Conservation (phyloP, 345 rosid species). For the Citrus medica region DNA sequence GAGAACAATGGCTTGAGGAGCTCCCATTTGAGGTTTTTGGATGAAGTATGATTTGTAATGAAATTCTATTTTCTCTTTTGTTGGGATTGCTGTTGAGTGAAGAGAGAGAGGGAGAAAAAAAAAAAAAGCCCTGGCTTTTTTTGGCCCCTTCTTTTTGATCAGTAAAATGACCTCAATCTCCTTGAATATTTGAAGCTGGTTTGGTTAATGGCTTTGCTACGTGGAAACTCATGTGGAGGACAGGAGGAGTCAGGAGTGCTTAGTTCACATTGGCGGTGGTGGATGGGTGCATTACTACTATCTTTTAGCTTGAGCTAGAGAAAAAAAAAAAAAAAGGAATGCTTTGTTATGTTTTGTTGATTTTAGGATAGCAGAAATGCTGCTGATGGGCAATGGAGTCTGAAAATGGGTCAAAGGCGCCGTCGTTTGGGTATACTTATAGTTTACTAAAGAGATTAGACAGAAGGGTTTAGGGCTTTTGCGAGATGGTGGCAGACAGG, state of each 20-base stretch:
- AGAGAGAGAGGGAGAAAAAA: neutral
- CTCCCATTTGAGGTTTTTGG: constrained; percentile 31
- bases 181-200: constrained; percentile 8
- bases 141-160: neutral
- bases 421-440: neutral
- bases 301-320: neutral
- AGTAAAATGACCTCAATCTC: constrained; percentile 27
- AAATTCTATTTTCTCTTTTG: constrained; percentile 14
- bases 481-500: constrained; percentile 31
- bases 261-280: neutral
- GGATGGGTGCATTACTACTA: neutral
- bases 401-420: neutral
- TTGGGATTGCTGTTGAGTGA: constrained; percentile 12
- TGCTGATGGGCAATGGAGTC: too few relatives aligned
- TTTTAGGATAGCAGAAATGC: neutral
- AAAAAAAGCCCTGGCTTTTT: neutral
- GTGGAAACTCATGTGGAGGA: neutral
- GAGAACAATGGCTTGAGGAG: constrained; percentile 33
- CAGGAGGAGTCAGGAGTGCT: constrained; percentile 1
- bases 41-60: constrained; percentile 15
- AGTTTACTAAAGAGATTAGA: neutral
- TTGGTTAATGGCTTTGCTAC: neutral
- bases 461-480: constrained; percentile 4
- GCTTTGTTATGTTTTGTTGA: constrained; percentile 2
- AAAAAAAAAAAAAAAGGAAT: neutral